These are phyloP conservation scores for Neocallimastix lanati DNA, from an alignment of 192 early-diverging fungal genomes.

Conservation along the genomic window DNA sequence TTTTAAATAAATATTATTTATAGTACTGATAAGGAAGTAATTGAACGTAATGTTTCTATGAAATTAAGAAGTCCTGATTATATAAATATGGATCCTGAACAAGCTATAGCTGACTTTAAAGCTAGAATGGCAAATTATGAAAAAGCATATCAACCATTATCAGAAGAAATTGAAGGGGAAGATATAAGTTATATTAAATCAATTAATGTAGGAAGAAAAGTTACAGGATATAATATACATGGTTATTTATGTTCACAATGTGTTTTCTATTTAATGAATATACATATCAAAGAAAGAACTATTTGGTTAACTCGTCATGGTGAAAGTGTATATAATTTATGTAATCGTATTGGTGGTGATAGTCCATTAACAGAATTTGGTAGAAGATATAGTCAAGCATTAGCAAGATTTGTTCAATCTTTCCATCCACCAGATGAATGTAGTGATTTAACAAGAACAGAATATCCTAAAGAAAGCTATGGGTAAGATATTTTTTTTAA, in stretches of 20 bases:
- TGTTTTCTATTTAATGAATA: constrained; percentile 97
- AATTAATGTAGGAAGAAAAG: constrained; percentile 88
- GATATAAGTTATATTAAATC: constrained; percentile 80
- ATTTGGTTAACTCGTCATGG: constrained; percentile 91
- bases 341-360: constrained; percentile 75
- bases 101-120: constrained; percentile 70
- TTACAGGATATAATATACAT: constrained; percentile 83
- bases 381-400: constrained; percentile 47
- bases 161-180: constrained; percentile 59
- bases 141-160: constrained; percentile 70
- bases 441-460: not conserved
- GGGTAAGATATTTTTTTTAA: too few relatives aligned
- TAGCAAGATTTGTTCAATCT: constrained; percentile 52
- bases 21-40: constrained; percentile 46
- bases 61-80: constrained; percentile 94
- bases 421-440: not conserved
- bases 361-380: constrained; percentile 57
- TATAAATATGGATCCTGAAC: constrained; percentile 55
- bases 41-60: constrained; percentile 69
- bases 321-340: constrained; percentile 69
- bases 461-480: not conserved
- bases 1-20: not conserved
- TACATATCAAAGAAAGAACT: constrained; percentile 39
- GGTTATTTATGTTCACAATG: constrained; percentile 85
- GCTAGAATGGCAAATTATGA: constrained; percentile 82